phyloP scores from a whole-genome alignment of 1,284 basidiomycete species.

The Cryptococcus depauperatus region DNA sequence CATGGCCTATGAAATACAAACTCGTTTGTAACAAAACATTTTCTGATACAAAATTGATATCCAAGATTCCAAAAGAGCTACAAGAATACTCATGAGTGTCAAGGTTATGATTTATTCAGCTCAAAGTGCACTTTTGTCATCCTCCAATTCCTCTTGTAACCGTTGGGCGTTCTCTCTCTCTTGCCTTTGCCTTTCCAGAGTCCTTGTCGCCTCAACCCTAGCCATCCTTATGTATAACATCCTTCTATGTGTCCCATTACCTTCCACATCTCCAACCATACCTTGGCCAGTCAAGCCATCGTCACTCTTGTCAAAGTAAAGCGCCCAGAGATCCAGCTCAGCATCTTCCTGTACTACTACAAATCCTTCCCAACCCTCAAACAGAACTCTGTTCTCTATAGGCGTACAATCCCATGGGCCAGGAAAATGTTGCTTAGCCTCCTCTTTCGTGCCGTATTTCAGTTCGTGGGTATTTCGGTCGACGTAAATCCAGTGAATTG shows the following conservation, averaged over 20 bases:
- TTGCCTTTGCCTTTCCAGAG: not conserved
- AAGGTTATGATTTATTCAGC: no score
- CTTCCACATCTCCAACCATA: conserved; percentile 1
- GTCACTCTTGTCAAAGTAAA: conserved; percentile 7
- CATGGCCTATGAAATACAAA: no score
- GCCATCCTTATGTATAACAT: conserved; percentile 2
- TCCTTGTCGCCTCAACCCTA: conserved; percentile 1
- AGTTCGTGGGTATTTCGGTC: conserved; percentile 4
- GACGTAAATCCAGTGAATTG: conserved; percentile 5
- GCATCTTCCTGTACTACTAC: conserved; percentile 11
- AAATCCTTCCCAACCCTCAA: conserved; percentile 11
- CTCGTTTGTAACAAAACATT: no score
- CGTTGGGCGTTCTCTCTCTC: not conserved
- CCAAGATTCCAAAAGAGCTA: no score
- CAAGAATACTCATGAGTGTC: no score
- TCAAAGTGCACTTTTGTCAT: not conserved
- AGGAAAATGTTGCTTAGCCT: conserved; percentile 2
- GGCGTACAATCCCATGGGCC: conserved; percentile 10
- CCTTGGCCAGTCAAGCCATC: conserved; percentile 10
- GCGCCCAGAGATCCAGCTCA: conserved; percentile 7
- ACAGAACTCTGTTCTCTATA: conserved; percentile 4
- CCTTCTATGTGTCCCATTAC: not conserved
- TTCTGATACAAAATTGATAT: no score
- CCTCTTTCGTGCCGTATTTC: conserved; percentile 1
- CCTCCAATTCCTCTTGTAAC: not conserved